Conservation (phyloP, 1,284 basidiomycete species). For the Irpex sp. region DNA sequence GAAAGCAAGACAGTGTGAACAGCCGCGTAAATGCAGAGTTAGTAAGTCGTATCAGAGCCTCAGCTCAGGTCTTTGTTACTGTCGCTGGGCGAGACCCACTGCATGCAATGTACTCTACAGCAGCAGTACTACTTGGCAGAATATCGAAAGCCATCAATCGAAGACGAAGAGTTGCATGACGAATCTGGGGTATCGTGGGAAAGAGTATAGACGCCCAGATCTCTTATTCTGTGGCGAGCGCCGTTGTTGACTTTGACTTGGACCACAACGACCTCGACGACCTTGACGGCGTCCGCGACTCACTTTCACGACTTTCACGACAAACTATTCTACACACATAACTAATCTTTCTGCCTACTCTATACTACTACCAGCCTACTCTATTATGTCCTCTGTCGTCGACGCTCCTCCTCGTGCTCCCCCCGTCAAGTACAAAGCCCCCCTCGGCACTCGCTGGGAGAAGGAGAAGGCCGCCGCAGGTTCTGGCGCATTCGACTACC, state of each 20-base stretch:
- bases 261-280: constrained; percentile 7
- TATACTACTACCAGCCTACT: constrained; percentile 12
- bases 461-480: constrained; percentile 79
- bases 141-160: too few relatives aligned
- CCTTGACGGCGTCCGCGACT: constrained; percentile 8
- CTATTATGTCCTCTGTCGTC: constrained; percentile 11
- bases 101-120: too few relatives aligned
- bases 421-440: constrained; percentile 63
- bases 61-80: too few relatives aligned
- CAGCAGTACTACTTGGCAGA: too few relatives aligned
- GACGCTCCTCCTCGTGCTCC: constrained; percentile 63
- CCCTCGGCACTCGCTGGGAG: constrained; percentile 75
- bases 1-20: too few relatives aligned
- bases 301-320: neutral
- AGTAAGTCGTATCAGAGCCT: too few relatives aligned
- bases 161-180: too few relatives aligned
- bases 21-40: too few relatives aligned
- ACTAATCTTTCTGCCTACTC: constrained; percentile 1
- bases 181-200: neutral
- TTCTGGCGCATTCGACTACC: constrained; percentile 63
- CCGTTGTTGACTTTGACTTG: neutral
- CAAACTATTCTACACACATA: neutral
- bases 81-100: too few relatives aligned
- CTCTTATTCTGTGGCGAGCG: neutral
- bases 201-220: neutral